Evolutionary conservation across 805 yeast genomes (phyloP).

Genomic region (Teunomyces stri): DNA sequence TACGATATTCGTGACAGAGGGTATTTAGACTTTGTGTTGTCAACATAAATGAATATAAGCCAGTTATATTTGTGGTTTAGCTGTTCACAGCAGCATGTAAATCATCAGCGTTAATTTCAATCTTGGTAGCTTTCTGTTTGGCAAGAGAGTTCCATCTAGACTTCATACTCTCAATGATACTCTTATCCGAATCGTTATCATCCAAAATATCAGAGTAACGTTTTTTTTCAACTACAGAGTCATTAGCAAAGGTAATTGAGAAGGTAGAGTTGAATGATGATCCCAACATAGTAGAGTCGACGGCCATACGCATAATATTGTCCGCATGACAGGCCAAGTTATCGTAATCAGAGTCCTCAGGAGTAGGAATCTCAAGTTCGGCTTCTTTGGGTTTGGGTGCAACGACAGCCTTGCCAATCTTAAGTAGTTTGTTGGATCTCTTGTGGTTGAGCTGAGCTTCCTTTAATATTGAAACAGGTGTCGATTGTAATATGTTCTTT

Average conservation of each 20-base stretch:
- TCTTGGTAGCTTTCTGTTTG: conserved; percentile 20
- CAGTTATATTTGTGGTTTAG: conserved; percentile 1
- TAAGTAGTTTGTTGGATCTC: conserved; percentile 12
- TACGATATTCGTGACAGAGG: conserved; percentile 26
- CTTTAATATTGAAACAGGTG: conserved; percentile 24
- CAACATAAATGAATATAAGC: conserved; percentile 3
- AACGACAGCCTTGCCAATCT: conserved; percentile 5
- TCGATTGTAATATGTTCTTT: conserved; percentile 19
- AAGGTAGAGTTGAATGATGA: conserved; percentile 38
- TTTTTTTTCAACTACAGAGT: conserved; percentile 23
- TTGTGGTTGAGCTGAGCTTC: conserved; percentile 16
- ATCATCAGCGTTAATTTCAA: conserved; percentile 40
- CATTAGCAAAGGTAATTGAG: conserved; percentile 35
- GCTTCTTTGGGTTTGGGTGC: background rate
- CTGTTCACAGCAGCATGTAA: conserved; percentile 29
- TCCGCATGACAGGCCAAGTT: conserved; percentile 47
- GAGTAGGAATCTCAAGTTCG: conserved; percentile 6
- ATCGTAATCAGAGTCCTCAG: conserved; percentile 30
- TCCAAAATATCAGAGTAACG: conserved; percentile 14
- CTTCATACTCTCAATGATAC: conserved; percentile 17
- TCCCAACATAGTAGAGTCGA: conserved; percentile 46
- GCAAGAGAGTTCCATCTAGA: conserved; percentile 11
- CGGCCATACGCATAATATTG: conserved; percentile 46
- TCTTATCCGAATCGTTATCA: conserved; percentile 20
- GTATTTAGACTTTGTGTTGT: conserved; percentile 13